These are phyloP conservation scores for Laetiporus sulphureus DNA, from an alignment of 1,284 basidiomycete genomes.

Conservation along the genomic window DNA sequence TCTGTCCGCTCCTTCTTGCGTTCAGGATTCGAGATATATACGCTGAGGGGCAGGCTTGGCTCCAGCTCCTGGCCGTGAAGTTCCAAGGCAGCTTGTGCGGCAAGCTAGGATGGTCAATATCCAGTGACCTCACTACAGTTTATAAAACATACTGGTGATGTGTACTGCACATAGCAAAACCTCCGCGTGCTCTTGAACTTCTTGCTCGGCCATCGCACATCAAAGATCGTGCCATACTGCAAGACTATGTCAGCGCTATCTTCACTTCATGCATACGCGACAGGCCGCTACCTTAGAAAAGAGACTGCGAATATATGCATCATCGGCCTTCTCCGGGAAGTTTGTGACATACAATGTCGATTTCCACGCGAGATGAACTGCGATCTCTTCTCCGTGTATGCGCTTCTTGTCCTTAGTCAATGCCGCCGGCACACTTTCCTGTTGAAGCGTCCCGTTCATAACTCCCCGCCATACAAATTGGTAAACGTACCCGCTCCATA, in stretches of 20 bases:
- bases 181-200: constrained; percentile 87
- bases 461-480: too few species aligned
- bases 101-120: constrained; percentile 33
- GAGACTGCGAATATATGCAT: constrained; percentile 65
- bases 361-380: constrained; percentile 86
- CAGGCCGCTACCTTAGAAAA: constrained; percentile 72
- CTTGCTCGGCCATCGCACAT: constrained; percentile 97
- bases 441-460: too few species aligned
- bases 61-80: constrained; percentile 75
- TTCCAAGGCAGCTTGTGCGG: constrained; percentile 74
- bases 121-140: background rate
- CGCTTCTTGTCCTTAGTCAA: constrained; percentile 92
- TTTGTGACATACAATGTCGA: constrained; percentile 97
- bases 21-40: constrained; percentile 88
- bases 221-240: constrained; percentile 86
- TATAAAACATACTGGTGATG: constrained; percentile 56
- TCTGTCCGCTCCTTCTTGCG: constrained; percentile 86
- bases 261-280: background rate
- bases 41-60: constrained; percentile 61
- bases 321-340: constrained; percentile 85
- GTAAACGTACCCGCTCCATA: constrained; percentile 52
- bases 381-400: constrained; percentile 65
- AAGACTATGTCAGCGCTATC: constrained; percentile 1
- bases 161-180: constrained; percentile 94
- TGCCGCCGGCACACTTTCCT: constrained; percentile 81